Evolutionary conservation across 345 rosid genomes (phyloP).

Genomic region (Gossypium australe): DNA sequence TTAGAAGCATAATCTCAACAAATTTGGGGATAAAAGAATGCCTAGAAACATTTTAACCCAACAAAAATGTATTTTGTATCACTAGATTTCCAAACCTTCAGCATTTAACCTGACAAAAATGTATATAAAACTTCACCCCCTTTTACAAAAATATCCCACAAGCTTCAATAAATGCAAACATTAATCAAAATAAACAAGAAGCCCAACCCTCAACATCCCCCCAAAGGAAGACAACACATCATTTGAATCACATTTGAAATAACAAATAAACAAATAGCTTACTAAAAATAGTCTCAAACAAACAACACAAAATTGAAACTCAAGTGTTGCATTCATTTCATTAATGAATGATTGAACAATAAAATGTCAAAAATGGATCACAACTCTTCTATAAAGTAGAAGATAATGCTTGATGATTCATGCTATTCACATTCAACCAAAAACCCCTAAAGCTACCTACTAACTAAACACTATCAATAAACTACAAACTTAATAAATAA

Average conservation of each 20-base stretch:
- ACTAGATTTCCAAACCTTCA: no score
- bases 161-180: background rate
- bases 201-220: background rate
- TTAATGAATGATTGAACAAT: background rate
- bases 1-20: no score
- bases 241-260: no score
- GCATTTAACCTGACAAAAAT: no score
- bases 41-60: no score
- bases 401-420: background rate
- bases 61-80: no score
- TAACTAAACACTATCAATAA: conserved; percentile 2
- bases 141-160: no score
- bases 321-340: background rate
- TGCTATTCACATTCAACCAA: conserved; percentile 15
- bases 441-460: conserved; percentile 10
- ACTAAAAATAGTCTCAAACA: no score
- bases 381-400: conserved; percentile 12
- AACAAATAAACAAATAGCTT: no score
- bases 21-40: no score
- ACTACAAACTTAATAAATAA: background rate
- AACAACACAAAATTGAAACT: background rate
- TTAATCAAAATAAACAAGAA: background rate
- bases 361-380: background rate
- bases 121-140: no score
- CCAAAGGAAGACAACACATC: no score